A percentile compares a stretch with the other conserved stretches of the same genome.
Evolutionary conservation across 148 eudicot species (phyloP).

Genomic region (Rhododendron vialii): DNA sequence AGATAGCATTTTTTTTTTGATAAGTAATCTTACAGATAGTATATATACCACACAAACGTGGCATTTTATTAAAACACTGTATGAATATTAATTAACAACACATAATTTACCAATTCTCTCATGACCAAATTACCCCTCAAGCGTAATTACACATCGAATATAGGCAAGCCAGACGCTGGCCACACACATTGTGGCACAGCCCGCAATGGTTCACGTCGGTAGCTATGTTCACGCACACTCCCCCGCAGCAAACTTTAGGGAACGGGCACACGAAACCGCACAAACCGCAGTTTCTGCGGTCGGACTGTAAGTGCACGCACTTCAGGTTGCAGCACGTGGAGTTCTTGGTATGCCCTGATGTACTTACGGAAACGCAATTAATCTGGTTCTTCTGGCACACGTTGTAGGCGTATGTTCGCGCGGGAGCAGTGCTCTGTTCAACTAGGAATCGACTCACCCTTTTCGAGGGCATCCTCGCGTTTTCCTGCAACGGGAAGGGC

Average conservation of each 20-base stretch:
- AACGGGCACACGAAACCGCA: slow-evolving; percentile 51
- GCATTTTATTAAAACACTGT: not conserved
- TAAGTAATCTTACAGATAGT: not conserved
- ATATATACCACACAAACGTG: not conserved
- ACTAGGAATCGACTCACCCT: slow-evolving; percentile 53
- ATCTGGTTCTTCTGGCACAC: slow-evolving; percentile 54
- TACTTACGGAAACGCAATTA: slow-evolving; percentile 14
- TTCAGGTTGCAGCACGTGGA: slow-evolving; percentile 68
- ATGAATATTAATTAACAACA: not conserved
- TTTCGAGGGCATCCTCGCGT: slow-evolving; percentile 9
- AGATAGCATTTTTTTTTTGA: not conserved
- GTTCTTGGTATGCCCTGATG: slow-evolving; percentile 16
- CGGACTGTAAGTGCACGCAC: slow-evolving; percentile 46
- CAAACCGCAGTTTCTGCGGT: slow-evolving; percentile 46
- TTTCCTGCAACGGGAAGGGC: not conserved
- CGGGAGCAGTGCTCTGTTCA: slow-evolving; percentile 20
- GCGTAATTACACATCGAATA: slow-evolving; percentile 75
- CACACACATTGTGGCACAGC: slow-evolving; percentile 45
- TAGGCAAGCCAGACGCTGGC: slow-evolving; percentile 27
- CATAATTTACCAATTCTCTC: not conserved
- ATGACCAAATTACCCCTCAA: slow-evolving; percentile 12
- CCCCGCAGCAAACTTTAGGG: slow-evolving; percentile 47
- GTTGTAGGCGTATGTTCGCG: slow-evolving; percentile 30
- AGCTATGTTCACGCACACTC: slow-evolving; percentile 46
- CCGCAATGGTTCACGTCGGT: slow-evolving; percentile 66